Conservation (phyloP, 768 basidiomycete genomes). For the Naganishia kalamii region DNA sequence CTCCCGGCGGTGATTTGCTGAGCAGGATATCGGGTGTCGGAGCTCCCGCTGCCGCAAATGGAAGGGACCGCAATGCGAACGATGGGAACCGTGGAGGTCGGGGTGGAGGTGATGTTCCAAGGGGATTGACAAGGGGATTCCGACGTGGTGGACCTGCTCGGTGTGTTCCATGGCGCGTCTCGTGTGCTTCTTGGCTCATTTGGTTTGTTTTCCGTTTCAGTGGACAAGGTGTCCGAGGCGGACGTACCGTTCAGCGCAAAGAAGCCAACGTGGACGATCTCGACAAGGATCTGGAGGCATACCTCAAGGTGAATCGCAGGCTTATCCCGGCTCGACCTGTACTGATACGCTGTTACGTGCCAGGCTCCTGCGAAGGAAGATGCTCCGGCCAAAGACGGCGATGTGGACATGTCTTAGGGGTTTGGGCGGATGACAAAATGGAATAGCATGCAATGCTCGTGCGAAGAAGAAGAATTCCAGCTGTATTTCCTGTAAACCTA, state of each 20-base stretch:
- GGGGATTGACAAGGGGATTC: constrained; percentile 3
- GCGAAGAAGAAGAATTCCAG: background rate
- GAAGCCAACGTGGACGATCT: constrained; percentile 59
- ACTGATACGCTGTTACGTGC: background rate
- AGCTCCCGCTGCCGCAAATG: background rate
- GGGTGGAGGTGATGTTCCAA: constrained; percentile 18
- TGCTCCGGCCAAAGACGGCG: background rate
- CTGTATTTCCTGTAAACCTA: background rate
- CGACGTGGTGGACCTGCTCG: constrained; percentile 12
- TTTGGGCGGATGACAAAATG: background rate
- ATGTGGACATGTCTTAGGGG: constrained; percentile 4
- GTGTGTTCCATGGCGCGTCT: background rate
- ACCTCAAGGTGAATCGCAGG: constrained; percentile 5
- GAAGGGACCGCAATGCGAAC: background rate
- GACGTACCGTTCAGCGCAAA: constrained; percentile 4
- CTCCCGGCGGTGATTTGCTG: constrained; percentile 25
- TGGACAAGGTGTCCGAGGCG: constrained; percentile 3
- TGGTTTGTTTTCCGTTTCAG: background rate
- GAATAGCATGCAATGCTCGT: background rate
- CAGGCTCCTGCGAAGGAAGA: constrained; percentile 8
- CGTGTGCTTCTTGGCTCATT: background rate
- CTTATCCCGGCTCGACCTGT: background rate
- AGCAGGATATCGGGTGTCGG: constrained; percentile 32
- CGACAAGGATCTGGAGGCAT: constrained; percentile 72
- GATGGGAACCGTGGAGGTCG: constrained; percentile 23